These are phyloP conservation scores for Phaeotremella skinneri DNA, from an alignment of 768 basidiomycete species.

Conservation along the genomic window DNA sequence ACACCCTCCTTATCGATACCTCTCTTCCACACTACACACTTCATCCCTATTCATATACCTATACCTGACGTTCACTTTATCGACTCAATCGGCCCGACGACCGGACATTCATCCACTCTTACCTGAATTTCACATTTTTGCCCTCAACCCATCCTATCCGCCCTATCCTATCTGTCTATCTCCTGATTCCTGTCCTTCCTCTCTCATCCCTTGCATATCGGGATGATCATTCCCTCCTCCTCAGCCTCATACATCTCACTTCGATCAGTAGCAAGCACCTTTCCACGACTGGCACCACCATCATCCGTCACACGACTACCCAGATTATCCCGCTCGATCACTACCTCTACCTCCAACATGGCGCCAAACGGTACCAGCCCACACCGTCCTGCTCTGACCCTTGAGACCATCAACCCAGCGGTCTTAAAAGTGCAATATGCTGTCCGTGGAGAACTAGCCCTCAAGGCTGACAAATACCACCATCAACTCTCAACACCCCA, in stretches of 20 bases:
- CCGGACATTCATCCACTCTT: too few relatives aligned
- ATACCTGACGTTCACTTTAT: too few relatives aligned
- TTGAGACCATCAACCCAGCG: conserved; percentile 74
- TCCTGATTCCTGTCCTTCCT: neutral
- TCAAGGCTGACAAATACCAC: conserved; percentile 82
- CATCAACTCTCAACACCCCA: conserved; percentile 57
- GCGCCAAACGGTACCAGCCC: neutral
- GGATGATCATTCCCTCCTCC: neutral
- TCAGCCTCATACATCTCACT: neutral
- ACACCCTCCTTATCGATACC: too few relatives aligned
- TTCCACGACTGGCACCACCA: neutral
- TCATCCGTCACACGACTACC: conserved; percentile 5
- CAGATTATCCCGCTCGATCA: conserved; percentile 8
- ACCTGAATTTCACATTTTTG: too few relatives aligned
- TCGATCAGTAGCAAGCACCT: neutral
- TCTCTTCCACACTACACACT: too few relatives aligned
- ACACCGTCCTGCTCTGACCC: conserved; percentile 56
- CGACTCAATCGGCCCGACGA: too few relatives aligned
- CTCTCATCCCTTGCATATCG: neutral
- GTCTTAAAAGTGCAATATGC: conserved; percentile 90
- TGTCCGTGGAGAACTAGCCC: conserved; percentile 93
- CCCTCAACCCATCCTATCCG: neutral
- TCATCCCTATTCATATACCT: too few relatives aligned
- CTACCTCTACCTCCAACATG: conserved; percentile 7
- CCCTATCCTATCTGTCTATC: neutral